Conservation (phyloP, 2,329 filamentous ascomycete genomes). For the Microsporum ferrugineum region DNA sequence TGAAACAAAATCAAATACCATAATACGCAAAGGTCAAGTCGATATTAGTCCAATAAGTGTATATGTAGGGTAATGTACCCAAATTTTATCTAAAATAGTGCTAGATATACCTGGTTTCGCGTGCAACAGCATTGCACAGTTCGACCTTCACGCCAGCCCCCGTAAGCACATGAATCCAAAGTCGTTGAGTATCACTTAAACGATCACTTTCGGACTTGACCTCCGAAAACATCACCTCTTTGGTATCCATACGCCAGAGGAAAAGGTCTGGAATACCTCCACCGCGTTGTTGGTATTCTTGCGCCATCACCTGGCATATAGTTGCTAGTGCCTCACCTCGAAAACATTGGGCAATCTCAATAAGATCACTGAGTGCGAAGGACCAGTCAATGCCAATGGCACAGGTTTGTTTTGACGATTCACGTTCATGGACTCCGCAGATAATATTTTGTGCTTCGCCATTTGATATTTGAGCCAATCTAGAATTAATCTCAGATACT, state of each 20-base stretch:
- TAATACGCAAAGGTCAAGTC: not conserved
- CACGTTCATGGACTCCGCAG: slow-evolving; percentile 53
- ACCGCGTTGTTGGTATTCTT: slow-evolving; percentile 80
- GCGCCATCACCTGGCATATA: slow-evolving; percentile 85
- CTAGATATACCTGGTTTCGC: slow-evolving; percentile 36
- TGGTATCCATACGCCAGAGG: slow-evolving; percentile 57
- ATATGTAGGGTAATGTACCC: not conserved
- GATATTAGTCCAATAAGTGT: not conserved
- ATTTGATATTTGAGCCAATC: slow-evolving; percentile 77
- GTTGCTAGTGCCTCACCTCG: slow-evolving; percentile 66
- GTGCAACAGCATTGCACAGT: slow-evolving; percentile 56
- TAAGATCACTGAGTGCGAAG: slow-evolving; percentile 64
- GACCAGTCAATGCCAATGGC: slow-evolving; percentile 90
- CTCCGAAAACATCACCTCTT: slow-evolving; percentile 64
- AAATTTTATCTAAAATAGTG: not conserved
- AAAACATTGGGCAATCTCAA: slow-evolving; percentile 70
- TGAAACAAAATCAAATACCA: not conserved
- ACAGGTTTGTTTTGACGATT: slow-evolving; percentile 63
- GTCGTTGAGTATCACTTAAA: slow-evolving; percentile 84
- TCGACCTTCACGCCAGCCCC: slow-evolving; percentile 78
- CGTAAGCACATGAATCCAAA: slow-evolving; percentile 92
- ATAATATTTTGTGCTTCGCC: slow-evolving; percentile 60
- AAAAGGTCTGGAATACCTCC: slow-evolving; percentile 88
- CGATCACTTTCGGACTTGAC: slow-evolving; percentile 83
- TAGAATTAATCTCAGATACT: slow-evolving; percentile 78